Conservation (phyloP, 2,329 filamentous ascomycete genomes). For the Calonectria multiphialidica region DNA sequence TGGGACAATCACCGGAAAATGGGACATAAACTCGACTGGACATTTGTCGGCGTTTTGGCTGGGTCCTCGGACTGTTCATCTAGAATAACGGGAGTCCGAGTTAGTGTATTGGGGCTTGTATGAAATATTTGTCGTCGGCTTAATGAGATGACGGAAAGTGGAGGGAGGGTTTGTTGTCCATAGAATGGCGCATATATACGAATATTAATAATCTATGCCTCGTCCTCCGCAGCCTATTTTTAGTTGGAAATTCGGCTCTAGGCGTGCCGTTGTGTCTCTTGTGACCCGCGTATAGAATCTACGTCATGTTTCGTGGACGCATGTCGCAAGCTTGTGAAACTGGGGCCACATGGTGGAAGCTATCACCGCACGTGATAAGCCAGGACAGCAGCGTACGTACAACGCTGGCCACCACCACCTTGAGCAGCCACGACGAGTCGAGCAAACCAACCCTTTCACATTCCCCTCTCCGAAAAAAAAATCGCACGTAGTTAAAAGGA, state of each 20-base stretch:
- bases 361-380: constrained; percentile 22
- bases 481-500: not conserved
- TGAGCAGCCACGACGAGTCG: not conserved
- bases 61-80: not conserved
- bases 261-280: not conserved
- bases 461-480: not conserved
- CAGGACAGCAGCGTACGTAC: not conserved
- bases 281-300: not conserved
- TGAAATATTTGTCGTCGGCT: not conserved
- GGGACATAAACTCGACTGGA: not conserved
- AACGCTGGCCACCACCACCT: not conserved
- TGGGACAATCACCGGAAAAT: not conserved
- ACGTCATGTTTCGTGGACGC: constrained; percentile 11
- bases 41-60: constrained; percentile 1
- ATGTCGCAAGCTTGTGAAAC: constrained; percentile 16
- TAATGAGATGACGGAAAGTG: not conserved
- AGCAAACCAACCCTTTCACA: constrained; percentile 6
- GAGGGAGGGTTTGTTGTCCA: not conserved
- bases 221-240: not conserved
- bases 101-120: not conserved
- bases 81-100: not conserved
- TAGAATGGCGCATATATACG: constrained; percentile 4
- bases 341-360: constrained; percentile 4
- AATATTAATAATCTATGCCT: constrained; percentile 7
- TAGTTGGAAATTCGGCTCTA: not conserved